These are phyloP conservation scores for Phoma sp. DNA, from an alignment of 2,329 filamentous ascomycete species.

Conservation along the genomic window DNA sequence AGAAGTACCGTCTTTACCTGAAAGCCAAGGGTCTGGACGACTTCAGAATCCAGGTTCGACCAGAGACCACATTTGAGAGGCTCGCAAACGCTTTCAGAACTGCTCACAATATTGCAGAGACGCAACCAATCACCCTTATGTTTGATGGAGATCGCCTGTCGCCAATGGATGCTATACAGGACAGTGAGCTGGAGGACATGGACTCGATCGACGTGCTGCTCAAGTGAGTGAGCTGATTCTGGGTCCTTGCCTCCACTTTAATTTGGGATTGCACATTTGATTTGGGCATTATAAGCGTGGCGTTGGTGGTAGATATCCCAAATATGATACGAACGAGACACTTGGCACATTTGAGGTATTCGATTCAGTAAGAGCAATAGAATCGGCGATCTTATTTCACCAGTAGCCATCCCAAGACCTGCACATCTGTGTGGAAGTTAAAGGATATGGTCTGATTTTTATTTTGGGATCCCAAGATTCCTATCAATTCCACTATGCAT, in stretches of 20 bases:
- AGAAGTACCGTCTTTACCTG: slow-evolving; percentile 56
- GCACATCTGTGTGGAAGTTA: not conserved
- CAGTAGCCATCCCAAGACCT: too few relatives aligned
- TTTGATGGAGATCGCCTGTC: slow-evolving; percentile 48
- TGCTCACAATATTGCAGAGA: slow-evolving; percentile 25
- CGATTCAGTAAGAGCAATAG: too few relatives aligned
- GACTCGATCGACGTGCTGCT: slow-evolving; percentile 46
- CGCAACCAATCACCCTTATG: slow-evolving; percentile 42
- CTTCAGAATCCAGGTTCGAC: slow-evolving; percentile 57
- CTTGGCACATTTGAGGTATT: not conserved
- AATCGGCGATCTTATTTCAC: too few relatives aligned
- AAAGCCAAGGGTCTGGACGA: slow-evolving; percentile 59
- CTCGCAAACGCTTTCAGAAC: slow-evolving; percentile 39
- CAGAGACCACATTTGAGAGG: slow-evolving; percentile 42
- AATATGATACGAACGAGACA: not conserved
- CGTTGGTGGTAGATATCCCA: slow-evolving; percentile 14
- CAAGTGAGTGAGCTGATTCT: slow-evolving; percentile 27
- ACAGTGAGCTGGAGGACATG: slow-evolving; percentile 46
- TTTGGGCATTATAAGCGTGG: slow-evolving; percentile 7
- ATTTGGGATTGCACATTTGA: not conserved
- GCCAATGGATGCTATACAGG: slow-evolving; percentile 39
- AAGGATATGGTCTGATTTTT: not conserved
- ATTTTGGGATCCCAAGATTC: not conserved
- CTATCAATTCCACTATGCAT: slow-evolving; percentile 10
- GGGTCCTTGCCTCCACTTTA: not conserved